Conservation (phyloP, 225 moss, liverwort and hornwort genomes). For the Straminergon stramineum region DNA sequence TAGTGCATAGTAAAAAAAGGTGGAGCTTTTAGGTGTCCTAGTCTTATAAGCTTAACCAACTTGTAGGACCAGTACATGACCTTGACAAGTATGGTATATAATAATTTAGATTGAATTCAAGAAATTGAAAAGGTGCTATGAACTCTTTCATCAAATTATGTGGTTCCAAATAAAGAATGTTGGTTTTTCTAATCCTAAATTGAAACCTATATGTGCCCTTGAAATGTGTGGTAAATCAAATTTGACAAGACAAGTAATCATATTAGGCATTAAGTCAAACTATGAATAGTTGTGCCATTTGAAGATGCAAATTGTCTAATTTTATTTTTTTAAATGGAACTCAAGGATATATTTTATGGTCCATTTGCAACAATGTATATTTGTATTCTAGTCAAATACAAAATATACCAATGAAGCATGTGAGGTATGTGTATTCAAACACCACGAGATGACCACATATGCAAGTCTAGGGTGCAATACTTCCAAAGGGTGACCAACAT, state of each 20-base stretch:
- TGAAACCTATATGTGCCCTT: not conserved
- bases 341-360: no score
- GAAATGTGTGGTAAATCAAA: fast-evolving
- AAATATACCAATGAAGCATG: no score
- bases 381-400: no score
- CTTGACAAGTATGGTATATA: not conserved
- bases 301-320: not conserved
- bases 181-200: not conserved
- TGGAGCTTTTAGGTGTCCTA: not conserved
- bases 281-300: not conserved
- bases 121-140: not conserved
- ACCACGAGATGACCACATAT: no score
- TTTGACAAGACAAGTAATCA: not conserved
- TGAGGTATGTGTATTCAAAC: no score
- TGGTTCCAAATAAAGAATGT: not conserved
- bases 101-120: not conserved
- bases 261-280: not conserved
- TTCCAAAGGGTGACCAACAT: no score
- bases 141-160: not conserved
- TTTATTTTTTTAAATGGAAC: no score
- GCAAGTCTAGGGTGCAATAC: no score
- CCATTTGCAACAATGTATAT: no score
- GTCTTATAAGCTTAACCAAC: not conserved
- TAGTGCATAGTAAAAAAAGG: not conserved
- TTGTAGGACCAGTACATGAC: not conserved